phyloP scores from a whole-genome alignment of 768 basidiomycete genomes.

The Floccularia luteovirens region DNA sequence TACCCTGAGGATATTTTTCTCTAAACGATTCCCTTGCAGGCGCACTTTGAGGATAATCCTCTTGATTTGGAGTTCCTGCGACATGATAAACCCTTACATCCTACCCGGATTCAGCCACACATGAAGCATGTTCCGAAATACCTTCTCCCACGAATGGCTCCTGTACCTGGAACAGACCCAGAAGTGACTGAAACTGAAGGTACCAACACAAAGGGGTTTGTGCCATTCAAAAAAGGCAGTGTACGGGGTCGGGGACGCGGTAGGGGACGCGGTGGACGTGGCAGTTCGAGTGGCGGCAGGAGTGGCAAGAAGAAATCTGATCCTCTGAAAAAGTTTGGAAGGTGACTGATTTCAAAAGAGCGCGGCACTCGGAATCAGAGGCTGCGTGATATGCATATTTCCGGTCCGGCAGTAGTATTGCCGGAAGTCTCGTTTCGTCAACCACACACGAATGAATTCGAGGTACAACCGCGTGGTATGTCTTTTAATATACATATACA shows the following conservation, averaged over 20 bases:
- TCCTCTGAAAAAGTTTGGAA: conserved; percentile 72
- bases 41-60: conserved; percentile 97
- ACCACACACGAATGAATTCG: too few relatives aligned
- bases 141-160: conserved; percentile 74
- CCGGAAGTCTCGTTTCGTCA: too few relatives aligned
- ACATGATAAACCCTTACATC: conserved; percentile 92
- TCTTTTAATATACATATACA: too few relatives aligned
- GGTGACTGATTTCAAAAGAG: conserved; percentile 12
- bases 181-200: conserved; percentile 18
- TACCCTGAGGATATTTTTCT: background rate
- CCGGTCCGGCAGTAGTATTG: too few relatives aligned
- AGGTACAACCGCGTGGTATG: too few relatives aligned
- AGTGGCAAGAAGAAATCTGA: conserved; percentile 70
- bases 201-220: conserved; percentile 48
- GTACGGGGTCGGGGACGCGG: conserved; percentile 48
- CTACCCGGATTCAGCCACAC: conserved; percentile 83
- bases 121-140: conserved; percentile 97
- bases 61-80: conserved; percentile 86
- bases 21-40: conserved; percentile 35
- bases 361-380: too few relatives aligned
- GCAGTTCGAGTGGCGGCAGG: conserved; percentile 39
- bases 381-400: too few relatives aligned
- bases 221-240: conserved; percentile 63
- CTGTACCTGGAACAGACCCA: conserved; percentile 36
- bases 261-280: conserved; percentile 49